Conservation (phyloP, 768 basidiomycete genomes). For the Collybia nuda region DNA sequence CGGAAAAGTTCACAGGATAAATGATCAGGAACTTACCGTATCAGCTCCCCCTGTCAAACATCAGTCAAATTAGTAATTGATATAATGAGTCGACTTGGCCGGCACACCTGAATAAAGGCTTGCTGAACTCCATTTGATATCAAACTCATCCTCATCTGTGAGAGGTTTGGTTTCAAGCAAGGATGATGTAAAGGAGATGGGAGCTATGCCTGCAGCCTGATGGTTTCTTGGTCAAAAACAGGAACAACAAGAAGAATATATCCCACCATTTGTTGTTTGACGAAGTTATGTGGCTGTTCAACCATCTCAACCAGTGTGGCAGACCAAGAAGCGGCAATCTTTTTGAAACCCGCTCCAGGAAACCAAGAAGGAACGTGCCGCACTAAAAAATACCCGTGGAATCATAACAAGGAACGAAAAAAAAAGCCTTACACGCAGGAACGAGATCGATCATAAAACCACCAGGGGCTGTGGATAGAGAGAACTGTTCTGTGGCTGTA, state of each 20-base stretch:
- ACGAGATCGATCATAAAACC: conserved; percentile 39
- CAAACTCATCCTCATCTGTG: conserved; percentile 54
- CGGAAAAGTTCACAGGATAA: neutral
- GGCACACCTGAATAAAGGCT: conserved; percentile 50
- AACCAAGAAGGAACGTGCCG: conserved; percentile 41
- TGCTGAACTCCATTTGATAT: conserved; percentile 68
- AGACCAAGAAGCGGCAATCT: conserved; percentile 29
- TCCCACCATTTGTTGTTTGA: conserved; percentile 25
- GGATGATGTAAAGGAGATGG: conserved; percentile 12
- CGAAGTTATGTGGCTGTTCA: conserved; percentile 35
- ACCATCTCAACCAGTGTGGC: conserved; percentile 30
- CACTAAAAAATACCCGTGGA: conserved; percentile 23
- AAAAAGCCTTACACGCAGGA: conserved; percentile 24
- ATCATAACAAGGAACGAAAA: neutral
- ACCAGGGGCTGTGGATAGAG: conserved; percentile 31
- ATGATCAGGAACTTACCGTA: conserved; percentile 37
- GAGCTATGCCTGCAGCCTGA: too few relatives aligned
- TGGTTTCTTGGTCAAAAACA: too few relatives aligned
- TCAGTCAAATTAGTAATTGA: neutral
- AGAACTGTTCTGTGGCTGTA: conserved; percentile 53
- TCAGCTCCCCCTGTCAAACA: conserved; percentile 49
- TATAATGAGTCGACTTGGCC: neutral
- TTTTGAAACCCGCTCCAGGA: conserved; percentile 40
- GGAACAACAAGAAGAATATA: too few relatives aligned
- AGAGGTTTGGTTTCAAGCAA: conserved; percentile 52